Base-by-base conservation (phyloP, 306 rosid genomes). In the Begonia masoniana region DNA sequence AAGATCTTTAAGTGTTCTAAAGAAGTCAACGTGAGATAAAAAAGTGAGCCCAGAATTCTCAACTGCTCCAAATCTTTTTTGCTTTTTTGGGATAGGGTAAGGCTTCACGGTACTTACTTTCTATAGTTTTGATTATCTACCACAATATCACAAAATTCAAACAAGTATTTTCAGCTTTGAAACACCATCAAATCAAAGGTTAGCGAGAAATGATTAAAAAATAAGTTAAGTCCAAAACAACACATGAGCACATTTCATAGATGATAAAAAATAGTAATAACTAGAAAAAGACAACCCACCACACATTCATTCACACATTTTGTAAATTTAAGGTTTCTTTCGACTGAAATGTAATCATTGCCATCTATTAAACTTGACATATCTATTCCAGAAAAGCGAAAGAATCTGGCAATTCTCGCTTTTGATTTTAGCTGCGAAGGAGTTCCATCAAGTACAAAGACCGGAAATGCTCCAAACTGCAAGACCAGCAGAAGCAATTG, bases 401-500 rank as follows among this genome's bases (percentile, higher is more conserved):
- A 86, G 67, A 78, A 91, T 61, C 92, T 69, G 4, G 82, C 69
- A 62, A 66, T 75, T 76, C 99, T 76, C 12, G 81, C 86, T 56
- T 54, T 64, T n/a, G 88, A 79, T 75, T 91, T 86, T 62, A 86
- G 23, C 0, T 70, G 86, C 0, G 96, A 86, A 3, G 99, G 88
- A 59, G 75, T 79, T 62, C 96, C 99, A 62, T 91, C 96, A 66
- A 77, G 72, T 56, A 91, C 67, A 45, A 91, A 91, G 65, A 91
- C 92, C 0, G 88, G 94, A 68, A 76, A 74, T 12, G 94, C 99
- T 60, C 99, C 99, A 75, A 83, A 86, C 96, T 91, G 73, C 58
- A 73, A 68, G 54, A 65, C 10, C 48, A 46, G 54, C 15, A 53
- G 57, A 54, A 51, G 12, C 36, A 66, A 61, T 61, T 43, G 49